Evolutionary conservation across 192 early-diverging fungal genomes (phyloP).

Genomic region (Backusella westeae): DNA sequence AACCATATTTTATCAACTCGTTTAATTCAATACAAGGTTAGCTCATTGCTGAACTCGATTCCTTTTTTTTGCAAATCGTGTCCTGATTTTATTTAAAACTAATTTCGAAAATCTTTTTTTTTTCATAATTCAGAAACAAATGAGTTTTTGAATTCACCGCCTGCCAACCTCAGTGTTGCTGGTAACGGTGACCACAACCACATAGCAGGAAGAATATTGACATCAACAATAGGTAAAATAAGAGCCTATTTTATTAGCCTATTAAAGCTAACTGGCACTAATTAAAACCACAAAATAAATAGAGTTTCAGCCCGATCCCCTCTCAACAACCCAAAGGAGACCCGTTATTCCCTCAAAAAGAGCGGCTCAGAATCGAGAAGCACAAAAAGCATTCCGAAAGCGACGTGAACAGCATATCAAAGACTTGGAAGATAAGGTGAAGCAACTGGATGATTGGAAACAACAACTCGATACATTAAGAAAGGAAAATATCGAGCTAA

Average conservation of each 20-base stretch:
- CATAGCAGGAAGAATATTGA: neutral
- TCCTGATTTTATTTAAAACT: neutral
- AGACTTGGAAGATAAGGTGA: constrained; percentile 70
- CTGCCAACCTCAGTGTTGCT: neutral
- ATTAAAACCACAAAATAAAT: neutral
- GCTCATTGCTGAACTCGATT: neutral
- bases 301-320: neutral
- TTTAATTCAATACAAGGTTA: constrained; percentile 1
- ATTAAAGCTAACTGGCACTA: neutral
- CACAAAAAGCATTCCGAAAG: constrained; percentile 88
- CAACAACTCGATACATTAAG: constrained; percentile 18
- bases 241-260: neutral
- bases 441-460: constrained; percentile 46
- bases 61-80: neutral
- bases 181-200: neutral
- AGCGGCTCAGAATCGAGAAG: constrained; percentile 86
- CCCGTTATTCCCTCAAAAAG: constrained; percentile 55
- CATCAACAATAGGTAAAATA: neutral
- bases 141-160: neutral
- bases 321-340: neutral
- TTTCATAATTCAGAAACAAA: neutral
- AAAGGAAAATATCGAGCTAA: constrained; percentile 22
- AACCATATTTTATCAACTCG: neutral
- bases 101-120: neutral
- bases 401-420: constrained; percentile 79